A percentile compares a stretch with the other conserved stretches of the same genome.
phyloP scores from a whole-genome alignment of 2,329 filamentous ascomycete genomes.

The Alternaria triticina region DNA sequence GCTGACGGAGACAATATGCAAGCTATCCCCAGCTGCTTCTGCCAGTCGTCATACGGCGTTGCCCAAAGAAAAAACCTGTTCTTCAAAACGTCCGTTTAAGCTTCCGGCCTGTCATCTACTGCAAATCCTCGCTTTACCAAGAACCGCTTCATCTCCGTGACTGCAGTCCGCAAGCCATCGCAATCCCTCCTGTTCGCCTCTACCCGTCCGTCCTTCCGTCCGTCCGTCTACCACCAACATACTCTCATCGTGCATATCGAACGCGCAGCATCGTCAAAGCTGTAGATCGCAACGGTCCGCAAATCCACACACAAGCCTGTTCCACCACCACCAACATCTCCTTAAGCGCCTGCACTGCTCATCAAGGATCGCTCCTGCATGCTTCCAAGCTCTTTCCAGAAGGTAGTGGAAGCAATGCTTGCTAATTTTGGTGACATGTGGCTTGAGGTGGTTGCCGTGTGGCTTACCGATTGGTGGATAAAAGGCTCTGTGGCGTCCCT shows the following conservation, averaged over 20 bases:
- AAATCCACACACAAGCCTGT: not conserved
- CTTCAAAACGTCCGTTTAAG: constrained; percentile 2
- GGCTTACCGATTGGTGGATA: constrained; percentile 11
- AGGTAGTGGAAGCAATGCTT: not conserved
- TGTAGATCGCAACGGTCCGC: constrained; percentile 1
- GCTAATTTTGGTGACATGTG: not conserved
- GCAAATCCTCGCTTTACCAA: not conserved
- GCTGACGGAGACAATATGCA: not conserved
- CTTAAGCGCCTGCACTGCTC: not conserved
- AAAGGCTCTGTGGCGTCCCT: constrained; percentile 2
- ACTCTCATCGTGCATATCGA: not conserved
- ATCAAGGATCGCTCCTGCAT: not conserved
- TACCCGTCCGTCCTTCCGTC: not conserved
- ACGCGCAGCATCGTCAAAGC: not conserved
- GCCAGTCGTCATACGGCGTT: not conserved
- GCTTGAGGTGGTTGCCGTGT: not conserved
- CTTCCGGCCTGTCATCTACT: not conserved
- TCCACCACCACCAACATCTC: constrained; percentile 1
- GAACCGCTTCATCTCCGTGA: constrained; percentile 8
- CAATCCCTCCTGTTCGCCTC: constrained; percentile 6
- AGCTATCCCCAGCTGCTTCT: not conserved
- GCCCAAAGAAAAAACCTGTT: not conserved
- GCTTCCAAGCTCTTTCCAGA: constrained; percentile 1
- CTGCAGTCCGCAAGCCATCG: constrained; percentile 10
- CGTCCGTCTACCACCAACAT: not conserved